phyloP scores from a whole-genome alignment of 1,284 basidiomycete species.

The Naganishia cerealis region DNA sequence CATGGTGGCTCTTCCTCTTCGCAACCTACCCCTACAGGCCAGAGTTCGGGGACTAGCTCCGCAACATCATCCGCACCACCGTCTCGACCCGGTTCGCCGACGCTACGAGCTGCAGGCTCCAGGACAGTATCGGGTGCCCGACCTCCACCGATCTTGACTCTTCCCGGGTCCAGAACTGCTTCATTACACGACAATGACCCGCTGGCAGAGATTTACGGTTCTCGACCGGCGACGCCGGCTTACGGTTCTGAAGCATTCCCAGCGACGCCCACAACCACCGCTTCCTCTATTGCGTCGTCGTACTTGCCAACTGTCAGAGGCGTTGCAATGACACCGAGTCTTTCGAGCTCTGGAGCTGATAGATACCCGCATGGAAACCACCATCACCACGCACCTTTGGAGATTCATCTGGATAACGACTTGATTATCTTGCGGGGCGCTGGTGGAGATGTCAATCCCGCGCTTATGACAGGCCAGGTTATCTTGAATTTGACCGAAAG shows the following conservation, averaged over 20 bases:
- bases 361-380: conserved; percentile 2
- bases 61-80: conserved; percentile 46
- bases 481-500: conserved; percentile 74
- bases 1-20: conserved; percentile 17
- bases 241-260: conserved; percentile 16
- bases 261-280: conserved; percentile 9
- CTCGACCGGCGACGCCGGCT: conserved; percentile 16
- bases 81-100: conserved; percentile 47
- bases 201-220: conserved; percentile 17
- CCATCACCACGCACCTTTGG: conserved; percentile 56
- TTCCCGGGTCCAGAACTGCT: conserved; percentile 4
- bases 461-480: conserved; percentile 65
- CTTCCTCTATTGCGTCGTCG: conserved; percentile 10
- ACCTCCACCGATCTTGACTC: not conserved
- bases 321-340: conserved; percentile 6
- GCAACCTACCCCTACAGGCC: not conserved
- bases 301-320: conserved; percentile 2
- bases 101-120: conserved; percentile 9
- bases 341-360: conserved; percentile 18
- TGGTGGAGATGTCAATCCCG: conserved; percentile 77
- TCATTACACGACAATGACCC: conserved; percentile 14
- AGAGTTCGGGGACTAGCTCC: conserved; percentile 7
- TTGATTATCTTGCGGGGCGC: conserved; percentile 72
- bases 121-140: conserved; percentile 14
- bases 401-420: conserved; percentile 72